Evolutionary conservation across 768 basidiomycete species (phyloP), one percentile per base, ranked within the genome.

Genomic region (Auricularia sp.): DNA sequence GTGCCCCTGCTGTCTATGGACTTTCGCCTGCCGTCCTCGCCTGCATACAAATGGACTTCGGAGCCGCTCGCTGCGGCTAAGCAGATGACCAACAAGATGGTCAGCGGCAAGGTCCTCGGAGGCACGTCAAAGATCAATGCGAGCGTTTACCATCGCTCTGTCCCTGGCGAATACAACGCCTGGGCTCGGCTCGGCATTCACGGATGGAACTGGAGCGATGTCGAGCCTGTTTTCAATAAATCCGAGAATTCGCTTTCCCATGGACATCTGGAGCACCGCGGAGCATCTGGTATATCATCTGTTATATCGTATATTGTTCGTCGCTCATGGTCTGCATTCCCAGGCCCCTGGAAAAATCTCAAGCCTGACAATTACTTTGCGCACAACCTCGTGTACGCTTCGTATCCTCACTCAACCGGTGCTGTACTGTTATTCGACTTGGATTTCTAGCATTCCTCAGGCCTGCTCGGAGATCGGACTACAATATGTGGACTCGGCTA

Each of bases 161-260:
- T 69, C 3, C 70, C 74, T 8, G 72, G 65, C 1, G 73, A 77
- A 63, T 77, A 72, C 63, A 70, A 76, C 60, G 63, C 63, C 21
- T 77, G 76, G 73, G 69, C 53, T 23, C 67, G 68, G 14, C 64
- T 63, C 36, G 76, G 76, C 1, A 61, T 71, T 33, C 63, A 70
- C 43, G 76, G 76, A 0, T 79, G 77, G 76, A 67, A 69, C 3
- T 79, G 74, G 66, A 67, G 72, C 8, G 74, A 74, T 5, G 59
- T 78, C 21, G 65, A 71, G 66, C 72, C 71, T 2, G 76, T 71
- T 51, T 78, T 77, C 62, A 54, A 68, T 33, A 78, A 74, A 66
- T 73, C 74, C 3, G 73, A 79, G 36, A 33, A 44, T 12, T 47
- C 62, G n/a, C 36, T 59, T 7, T 42, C 39, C 39, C 39, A 42